phyloP scores from a whole-genome alignment of 306 rosid species.

The Acacia melanoxylon region DNA sequence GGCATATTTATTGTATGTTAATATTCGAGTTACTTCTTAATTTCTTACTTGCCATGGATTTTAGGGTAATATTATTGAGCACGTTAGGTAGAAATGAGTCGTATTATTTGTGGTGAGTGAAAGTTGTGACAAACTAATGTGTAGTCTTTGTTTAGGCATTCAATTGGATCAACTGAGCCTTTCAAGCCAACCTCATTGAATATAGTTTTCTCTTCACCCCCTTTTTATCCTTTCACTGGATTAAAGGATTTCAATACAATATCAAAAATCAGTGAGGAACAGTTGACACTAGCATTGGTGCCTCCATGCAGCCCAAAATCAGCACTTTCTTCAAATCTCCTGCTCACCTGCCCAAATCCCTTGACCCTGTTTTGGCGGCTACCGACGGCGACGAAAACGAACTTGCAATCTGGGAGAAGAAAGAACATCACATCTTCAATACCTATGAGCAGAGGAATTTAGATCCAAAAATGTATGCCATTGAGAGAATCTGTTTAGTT shows the following conservation, averaged over 20 bases:
- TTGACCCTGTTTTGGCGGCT: conserved; percentile 23
- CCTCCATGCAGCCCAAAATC: conserved; percentile 65
- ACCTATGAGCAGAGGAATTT: conserved; percentile 54
- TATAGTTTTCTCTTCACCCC: too few relatives aligned
- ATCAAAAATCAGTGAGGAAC: neutral
- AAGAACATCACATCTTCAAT: conserved; percentile 42
- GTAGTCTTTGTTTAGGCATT: too few relatives aligned
- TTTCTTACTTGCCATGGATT: too few relatives aligned
- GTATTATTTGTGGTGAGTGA: too few relatives aligned
- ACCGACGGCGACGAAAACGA: conserved; percentile 23
- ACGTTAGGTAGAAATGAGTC: too few relatives aligned
- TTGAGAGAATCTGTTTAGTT: neutral
- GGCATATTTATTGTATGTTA: too few relatives aligned
- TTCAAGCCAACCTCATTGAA: too few relatives aligned
- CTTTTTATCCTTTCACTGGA: neutral
- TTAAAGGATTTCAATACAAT: neutral
- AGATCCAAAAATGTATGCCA: conserved; percentile 32
- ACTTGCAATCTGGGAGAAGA: conserved; percentile 62
- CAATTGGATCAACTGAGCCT: too few relatives aligned
- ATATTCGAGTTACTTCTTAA: too few relatives aligned
- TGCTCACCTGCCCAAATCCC: conserved; percentile 21
- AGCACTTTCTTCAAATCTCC: conserved; percentile 59
- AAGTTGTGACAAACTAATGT: too few relatives aligned
- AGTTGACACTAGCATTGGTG: neutral
- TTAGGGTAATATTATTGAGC: too few relatives aligned